Evolutionary conservation across 148 eudicot species (phyloP).

Genomic region (Hydrangea macrophylla): DNA sequence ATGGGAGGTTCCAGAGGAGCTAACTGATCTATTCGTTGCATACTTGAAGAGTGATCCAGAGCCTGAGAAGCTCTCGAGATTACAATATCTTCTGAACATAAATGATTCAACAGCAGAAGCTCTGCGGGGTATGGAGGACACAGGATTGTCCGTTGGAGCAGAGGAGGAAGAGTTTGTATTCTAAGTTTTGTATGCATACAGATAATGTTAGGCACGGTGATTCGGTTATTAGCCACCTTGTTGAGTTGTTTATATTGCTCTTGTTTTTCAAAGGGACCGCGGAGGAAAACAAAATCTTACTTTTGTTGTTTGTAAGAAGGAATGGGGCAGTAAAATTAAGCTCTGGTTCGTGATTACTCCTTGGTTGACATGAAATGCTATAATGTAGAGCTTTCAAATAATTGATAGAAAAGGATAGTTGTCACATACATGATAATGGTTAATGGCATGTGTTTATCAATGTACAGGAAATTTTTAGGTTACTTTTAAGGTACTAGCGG

Average conservation of each 20-base stretch:
- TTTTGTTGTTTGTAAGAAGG: no score
- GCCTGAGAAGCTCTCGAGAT: slow-evolving; percentile 58
- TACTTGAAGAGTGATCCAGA: slow-evolving; percentile 56
- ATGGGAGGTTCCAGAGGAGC: slow-evolving; percentile 79
- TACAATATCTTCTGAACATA: slow-evolving; percentile 72
- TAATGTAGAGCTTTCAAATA: no score
- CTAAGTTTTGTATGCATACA: slow-evolving; percentile 23
- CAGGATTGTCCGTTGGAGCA: slow-evolving; percentile 26
- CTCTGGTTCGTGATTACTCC: no score
- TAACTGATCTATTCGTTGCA: slow-evolving; percentile 58
- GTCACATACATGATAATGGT: no score
- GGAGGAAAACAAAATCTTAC: no score
- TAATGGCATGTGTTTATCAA: no score
- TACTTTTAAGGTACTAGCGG: no score
- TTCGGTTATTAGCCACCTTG: neutral
- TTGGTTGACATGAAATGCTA: no score
- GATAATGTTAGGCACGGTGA: neutral
- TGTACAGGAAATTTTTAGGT: no score
- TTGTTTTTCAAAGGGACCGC: no score
- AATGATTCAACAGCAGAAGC: slow-evolving; percentile 65
- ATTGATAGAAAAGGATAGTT: no score
- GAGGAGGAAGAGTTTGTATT: slow-evolving; percentile 71
- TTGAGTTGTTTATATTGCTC: neutral
- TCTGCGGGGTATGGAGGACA: slow-evolving; percentile 42
- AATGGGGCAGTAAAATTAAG: no score